Conservation (phyloP, 495 filamentous ascomycete species). For the Halenospora varia region DNA sequence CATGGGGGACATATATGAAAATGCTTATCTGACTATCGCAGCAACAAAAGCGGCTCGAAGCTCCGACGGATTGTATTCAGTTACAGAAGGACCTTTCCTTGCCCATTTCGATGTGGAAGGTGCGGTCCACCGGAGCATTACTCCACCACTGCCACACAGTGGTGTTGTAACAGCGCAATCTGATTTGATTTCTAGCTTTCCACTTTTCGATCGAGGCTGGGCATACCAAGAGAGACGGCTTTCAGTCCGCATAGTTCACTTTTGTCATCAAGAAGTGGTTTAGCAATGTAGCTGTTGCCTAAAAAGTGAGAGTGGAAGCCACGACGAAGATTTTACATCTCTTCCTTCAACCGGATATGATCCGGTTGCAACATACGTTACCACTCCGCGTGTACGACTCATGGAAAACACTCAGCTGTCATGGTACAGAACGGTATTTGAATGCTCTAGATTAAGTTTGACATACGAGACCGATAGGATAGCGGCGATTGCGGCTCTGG, state of each 20-base stretch:
- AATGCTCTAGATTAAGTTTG: neutral
- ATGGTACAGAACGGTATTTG: neutral
- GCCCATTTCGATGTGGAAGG: neutral
- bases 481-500: conserved; percentile 2
- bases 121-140: neutral
- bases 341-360: neutral
- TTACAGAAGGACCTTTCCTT: neutral
- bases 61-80: neutral
- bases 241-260: conserved; percentile 7
- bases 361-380: neutral
- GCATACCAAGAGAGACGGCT: conserved; percentile 10
- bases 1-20: conserved; percentile 15
- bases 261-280: conserved; percentile 3
- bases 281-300: conserved; percentile 3
- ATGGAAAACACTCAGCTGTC: neutral
- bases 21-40: conserved; percentile 16
- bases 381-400: too few relatives aligned
- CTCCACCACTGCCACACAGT: too few relatives aligned
- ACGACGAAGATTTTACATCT: neutral
- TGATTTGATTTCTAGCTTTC: neutral
- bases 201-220: conserved; percentile 7
- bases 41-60: neutral
- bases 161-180: neutral
- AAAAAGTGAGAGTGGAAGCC: conserved; percentile 4
- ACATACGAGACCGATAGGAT: conserved; percentile 6